Conservation (phyloP, 108 stramenopile genomes). For the Cyclotella kingstonii region DNA sequence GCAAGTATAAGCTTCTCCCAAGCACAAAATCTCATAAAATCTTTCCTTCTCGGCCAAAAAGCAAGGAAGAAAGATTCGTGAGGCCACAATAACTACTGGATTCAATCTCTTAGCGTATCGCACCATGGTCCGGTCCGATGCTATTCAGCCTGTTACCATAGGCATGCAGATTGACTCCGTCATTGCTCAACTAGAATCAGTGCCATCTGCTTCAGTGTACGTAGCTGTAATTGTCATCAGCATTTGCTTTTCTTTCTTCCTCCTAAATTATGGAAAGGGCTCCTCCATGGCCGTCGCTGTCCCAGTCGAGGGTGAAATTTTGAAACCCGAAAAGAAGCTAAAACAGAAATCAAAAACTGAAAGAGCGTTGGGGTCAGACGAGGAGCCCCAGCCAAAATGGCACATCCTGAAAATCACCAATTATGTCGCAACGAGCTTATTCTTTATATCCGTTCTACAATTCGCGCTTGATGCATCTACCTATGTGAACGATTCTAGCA, state of each 20-base stretch:
- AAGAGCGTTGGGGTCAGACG: conserved; percentile 4
- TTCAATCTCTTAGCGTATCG: too few relatives aligned
- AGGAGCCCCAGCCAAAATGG: conserved; percentile 73
- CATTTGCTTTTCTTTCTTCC: conserved; percentile 52
- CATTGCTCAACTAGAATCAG: conserved; percentile 46
- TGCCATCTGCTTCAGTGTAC: conserved; percentile 65
- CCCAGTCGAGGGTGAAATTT: conserved; percentile 5
- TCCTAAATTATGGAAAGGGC: conserved; percentile 56
- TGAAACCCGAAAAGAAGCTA: conserved; percentile 11
- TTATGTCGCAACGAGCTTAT: conserved; percentile 48
- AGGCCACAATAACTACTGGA: too few relatives aligned
- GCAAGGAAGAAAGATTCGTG: too few relatives aligned
- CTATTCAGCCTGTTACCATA: conserved; percentile 36
- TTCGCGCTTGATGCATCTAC: conserved; percentile 60
- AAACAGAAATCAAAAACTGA: conserved; percentile 6
- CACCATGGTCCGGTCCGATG: too few relatives aligned
- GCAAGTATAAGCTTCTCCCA: too few relatives aligned
- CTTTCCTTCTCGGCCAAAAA: too few relatives aligned
- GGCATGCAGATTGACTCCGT: conserved; percentile 47
- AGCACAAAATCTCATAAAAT: too few relatives aligned
- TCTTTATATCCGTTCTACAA: conserved; percentile 57
- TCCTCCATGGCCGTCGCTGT: conserved; percentile 15
- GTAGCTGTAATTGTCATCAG: conserved; percentile 59
- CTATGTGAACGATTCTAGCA: conserved; percentile 60
- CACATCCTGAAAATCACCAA: conserved; percentile 75